phyloP scores from a whole-genome alignment of 2,329 filamentous ascomycete species.

The Neoarthrinium moseri region DNA sequence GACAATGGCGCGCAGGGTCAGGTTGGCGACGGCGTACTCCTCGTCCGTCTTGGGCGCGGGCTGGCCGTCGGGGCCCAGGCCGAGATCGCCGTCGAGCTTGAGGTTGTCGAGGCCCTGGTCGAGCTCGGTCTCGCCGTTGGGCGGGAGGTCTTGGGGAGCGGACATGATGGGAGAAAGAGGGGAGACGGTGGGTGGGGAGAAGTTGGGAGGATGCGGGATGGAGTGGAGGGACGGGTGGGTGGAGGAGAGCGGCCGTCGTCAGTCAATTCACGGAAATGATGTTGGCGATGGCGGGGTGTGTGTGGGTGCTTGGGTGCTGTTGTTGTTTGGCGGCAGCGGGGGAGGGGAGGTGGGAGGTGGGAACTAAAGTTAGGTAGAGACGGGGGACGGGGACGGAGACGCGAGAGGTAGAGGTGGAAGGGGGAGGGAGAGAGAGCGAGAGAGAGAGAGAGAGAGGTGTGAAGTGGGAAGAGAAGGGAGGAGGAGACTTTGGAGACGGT shows the following conservation, averaged over 20 bases:
- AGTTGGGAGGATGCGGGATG: slow-evolving; percentile 19
- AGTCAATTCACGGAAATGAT: no score
- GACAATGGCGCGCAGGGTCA: slow-evolving; percentile 95
- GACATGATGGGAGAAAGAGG: slow-evolving; percentile 51
- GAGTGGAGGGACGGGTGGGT: slow-evolving; percentile 21
- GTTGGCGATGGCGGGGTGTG: no score
- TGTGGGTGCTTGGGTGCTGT: no score
- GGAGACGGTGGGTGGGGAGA: slow-evolving; percentile 12
- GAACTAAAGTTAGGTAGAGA: neutral
- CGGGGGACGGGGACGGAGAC: slow-evolving; percentile 18
- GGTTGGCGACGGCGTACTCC: slow-evolving; percentile 88
- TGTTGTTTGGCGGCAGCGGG: no score
- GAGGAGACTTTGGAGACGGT: neutral
- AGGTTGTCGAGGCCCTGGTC: slow-evolving; percentile 63
- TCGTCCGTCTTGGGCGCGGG: slow-evolving; percentile 88
- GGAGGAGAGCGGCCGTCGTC: slow-evolving; percentile 8
- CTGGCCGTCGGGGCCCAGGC: slow-evolving; percentile 72
- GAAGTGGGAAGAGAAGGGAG: slow-evolving; percentile 1
- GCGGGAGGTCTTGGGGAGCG: slow-evolving; percentile 55
- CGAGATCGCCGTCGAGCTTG: slow-evolving; percentile 61
- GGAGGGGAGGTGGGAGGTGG: slow-evolving; percentile 20
- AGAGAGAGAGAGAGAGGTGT: slow-evolving; percentile 15
- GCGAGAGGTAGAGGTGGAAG: neutral
- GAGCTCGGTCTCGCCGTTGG: slow-evolving; percentile 58
- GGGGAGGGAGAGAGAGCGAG: slow-evolving; percentile 17